Conservation (phyloP, 768 basidiomycete genomes). For the Rhodocollybia butyracea region DNA sequence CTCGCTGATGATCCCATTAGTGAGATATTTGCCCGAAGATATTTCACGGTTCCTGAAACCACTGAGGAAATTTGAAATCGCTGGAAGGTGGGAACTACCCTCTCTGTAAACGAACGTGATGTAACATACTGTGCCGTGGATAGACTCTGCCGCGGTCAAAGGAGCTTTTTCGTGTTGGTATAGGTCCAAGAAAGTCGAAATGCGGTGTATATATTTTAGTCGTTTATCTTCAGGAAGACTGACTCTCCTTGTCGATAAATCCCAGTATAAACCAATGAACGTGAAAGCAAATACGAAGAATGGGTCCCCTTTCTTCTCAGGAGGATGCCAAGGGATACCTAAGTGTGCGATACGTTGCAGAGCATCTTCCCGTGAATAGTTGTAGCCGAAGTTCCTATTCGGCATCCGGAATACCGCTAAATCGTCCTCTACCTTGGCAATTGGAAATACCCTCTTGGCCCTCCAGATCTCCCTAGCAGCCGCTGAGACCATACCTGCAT, state of each 20-base stretch:
- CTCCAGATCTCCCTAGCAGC: conserved; percentile 12
- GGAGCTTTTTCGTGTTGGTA: not conserved
- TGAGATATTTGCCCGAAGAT: conserved; percentile 12
- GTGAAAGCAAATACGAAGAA: conserved; percentile 17
- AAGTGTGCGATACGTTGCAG: conserved; percentile 12
- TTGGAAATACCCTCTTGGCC: not conserved
- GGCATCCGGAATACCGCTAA: conserved; percentile 19
- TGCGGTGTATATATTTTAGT: conserved; percentile 16
- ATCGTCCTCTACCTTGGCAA: conserved; percentile 31
- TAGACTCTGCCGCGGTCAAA: conserved; percentile 12
- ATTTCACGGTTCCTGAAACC: conserved; percentile 14
- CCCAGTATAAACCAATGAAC: conserved; percentile 30
- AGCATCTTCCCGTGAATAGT: conserved; percentile 3
- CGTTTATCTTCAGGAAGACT: conserved; percentile 24
- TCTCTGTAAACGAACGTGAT: no score
- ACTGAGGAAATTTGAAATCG: conserved; percentile 25
- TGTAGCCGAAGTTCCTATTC: not conserved
- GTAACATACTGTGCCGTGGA: conserved; percentile 29
- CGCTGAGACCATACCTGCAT: conserved; percentile 10
- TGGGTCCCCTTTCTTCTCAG: conserved; percentile 21
- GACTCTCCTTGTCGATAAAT: conserved; percentile 19
- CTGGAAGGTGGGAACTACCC: no score
- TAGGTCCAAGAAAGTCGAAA: conserved; percentile 11
- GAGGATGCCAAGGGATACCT: conserved; percentile 20
- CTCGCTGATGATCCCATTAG: conserved; percentile 19